Evolutionary conservation across 2,329 filamentous ascomycete genomes (phyloP).

Genomic region (Lithohypha guttulata): DNA sequence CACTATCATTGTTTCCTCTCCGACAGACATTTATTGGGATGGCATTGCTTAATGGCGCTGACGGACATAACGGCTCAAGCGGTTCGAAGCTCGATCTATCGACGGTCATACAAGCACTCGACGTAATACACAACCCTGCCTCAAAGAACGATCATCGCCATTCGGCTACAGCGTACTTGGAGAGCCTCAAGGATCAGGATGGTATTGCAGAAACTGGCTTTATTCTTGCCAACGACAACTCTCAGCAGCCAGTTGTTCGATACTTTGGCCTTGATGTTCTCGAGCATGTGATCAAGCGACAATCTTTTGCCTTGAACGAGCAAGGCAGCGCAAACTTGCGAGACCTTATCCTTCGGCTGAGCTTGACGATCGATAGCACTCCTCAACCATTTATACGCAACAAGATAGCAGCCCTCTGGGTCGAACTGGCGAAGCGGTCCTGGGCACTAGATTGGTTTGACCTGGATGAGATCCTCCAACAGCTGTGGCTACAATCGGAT

Average conservation of each 20-base stretch:
- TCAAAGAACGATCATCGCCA: constrained; percentile 72
- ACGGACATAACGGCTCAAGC: constrained; percentile 1
- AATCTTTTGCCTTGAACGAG: constrained; percentile 61
- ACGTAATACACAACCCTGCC: constrained; percentile 72
- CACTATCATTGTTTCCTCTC: not conserved
- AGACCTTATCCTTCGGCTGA: constrained; percentile 67
- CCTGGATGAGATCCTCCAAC: constrained; percentile 76
- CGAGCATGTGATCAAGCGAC: constrained; percentile 79
- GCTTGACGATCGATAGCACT: constrained; percentile 55
- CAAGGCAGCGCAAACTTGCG: constrained; percentile 60
- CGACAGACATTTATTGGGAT: not conserved
- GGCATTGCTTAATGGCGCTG: constrained; percentile 2
- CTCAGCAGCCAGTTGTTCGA: constrained; percentile 69
- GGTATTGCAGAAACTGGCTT: constrained; percentile 81
- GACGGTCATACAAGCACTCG: constrained; percentile 68
- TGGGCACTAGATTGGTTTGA: constrained; percentile 92
- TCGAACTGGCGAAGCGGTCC: constrained; percentile 81
- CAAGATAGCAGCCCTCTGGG: constrained; percentile 91
- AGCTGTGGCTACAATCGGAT: constrained; percentile 58
- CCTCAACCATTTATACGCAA: constrained; percentile 80
- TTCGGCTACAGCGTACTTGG: constrained; percentile 75
- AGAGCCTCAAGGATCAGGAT: constrained; percentile 66
- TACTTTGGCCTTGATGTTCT: constrained; percentile 90
- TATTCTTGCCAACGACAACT: constrained; percentile 62
- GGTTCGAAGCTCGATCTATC: constrained; percentile 23